phyloP scores from a whole-genome alignment of 495 filamentous ascomycete species.

The Penicillium paradoxum region DNA sequence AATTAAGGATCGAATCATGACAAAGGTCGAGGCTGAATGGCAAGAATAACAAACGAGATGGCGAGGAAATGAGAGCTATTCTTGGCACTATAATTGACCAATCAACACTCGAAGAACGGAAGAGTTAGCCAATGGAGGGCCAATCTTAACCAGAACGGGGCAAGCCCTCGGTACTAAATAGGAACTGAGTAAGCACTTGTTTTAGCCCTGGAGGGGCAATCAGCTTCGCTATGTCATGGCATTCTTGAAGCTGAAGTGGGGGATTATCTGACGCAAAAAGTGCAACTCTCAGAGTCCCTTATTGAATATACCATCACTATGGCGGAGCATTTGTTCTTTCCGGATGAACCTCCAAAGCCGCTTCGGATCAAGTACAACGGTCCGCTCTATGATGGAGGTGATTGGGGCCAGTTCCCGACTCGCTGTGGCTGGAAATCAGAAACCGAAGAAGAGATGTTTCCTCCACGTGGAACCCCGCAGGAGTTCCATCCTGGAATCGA shows the following conservation, averaged over 20 bases:
- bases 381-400: neutral
- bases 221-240: no score
- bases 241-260: neutral
- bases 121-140: neutral
- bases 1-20: no score
- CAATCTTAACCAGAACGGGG: no score
- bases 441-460: neutral
- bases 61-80: neutral
- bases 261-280: neutral
- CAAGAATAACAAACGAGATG: no score
- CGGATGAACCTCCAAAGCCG: neutral
- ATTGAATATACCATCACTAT: neutral
- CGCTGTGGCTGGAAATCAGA: neutral
- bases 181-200: no score
- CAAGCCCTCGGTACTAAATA: no score
- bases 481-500: neutral
- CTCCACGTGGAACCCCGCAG: neutral
- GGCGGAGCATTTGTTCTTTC: neutral
- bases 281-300: neutral
- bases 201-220: no score
- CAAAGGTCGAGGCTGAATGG: no score
- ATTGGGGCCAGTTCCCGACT: neutral
- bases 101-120: neutral
- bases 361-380: neutral
- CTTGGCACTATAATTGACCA: neutral